These are phyloP conservation scores for Eucalyptus melliodora DNA, from an alignment of 345 rosid species.

Conservation along the genomic window DNA sequence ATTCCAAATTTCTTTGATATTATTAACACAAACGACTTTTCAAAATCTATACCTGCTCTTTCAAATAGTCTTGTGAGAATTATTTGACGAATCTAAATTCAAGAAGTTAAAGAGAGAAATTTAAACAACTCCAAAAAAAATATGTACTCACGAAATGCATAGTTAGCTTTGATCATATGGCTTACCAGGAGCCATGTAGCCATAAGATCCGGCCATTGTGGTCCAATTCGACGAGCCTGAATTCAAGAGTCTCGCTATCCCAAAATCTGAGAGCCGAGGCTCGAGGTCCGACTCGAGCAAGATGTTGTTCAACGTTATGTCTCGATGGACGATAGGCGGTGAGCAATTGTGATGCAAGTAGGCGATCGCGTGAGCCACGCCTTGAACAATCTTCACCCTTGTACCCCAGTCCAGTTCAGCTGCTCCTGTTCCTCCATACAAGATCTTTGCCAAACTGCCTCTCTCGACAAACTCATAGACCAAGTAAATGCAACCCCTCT, in stretches of 20 bases:
- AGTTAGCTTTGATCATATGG: neutral
- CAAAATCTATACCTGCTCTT: too few species aligned
- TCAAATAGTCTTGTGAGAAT: too few species aligned
- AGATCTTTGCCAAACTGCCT: constrained; percentile 34
- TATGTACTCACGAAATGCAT: neutral
- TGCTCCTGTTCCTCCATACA: constrained; percentile 19
- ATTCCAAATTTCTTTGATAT: too few species aligned
- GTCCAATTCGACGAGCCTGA: constrained; percentile 20
- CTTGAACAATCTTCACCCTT: neutral
- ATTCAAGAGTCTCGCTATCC: too few species aligned
- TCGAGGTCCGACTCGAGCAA: too few species aligned
- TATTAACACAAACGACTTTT: too few species aligned
- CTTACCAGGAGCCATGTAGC: constrained; percentile 75
- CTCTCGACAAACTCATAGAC: constrained; percentile 34
- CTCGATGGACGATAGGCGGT: constrained; percentile 48
- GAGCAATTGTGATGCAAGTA: constrained; percentile 65
- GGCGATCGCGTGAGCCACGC: constrained; percentile 52
- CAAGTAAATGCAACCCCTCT: constrained; percentile 29
- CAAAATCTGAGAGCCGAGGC: too few species aligned
- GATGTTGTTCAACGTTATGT: constrained; percentile 28
- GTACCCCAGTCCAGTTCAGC: constrained; percentile 21
- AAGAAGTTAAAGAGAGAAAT: too few species aligned
- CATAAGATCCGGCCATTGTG: constrained; percentile 45
- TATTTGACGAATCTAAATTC: too few species aligned
- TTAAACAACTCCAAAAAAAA: too few species aligned